Conservation (phyloP, 148 eudicot species). For the Diospyros lotus region DNA sequence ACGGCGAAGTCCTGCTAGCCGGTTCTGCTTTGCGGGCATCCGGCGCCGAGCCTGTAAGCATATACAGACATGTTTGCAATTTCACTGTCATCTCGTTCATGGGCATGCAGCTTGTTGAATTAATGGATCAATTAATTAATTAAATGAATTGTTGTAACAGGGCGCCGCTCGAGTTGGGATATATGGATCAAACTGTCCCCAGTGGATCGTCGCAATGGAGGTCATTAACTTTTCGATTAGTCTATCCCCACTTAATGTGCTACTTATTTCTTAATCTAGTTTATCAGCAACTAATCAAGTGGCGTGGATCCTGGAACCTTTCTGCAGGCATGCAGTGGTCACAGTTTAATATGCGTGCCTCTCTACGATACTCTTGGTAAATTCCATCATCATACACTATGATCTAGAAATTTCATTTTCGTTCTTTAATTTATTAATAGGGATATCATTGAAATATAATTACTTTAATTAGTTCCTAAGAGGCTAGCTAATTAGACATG, state of each 20-base stretch:
- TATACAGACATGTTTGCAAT: neutral
- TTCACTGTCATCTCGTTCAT: no score
- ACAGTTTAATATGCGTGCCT: conserved; percentile 90
- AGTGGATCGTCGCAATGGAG: conserved; percentile 97
- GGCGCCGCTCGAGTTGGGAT: conserved; percentile 84
- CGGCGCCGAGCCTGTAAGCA: conserved; percentile 82
- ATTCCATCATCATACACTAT: neutral
- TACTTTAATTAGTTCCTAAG: no score
- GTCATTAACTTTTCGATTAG: conserved; percentile 20
- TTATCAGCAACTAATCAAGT: neutral
- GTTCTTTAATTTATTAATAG: no score
- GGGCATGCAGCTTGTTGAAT: no score
- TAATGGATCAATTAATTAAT: neutral
- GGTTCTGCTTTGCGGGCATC: conserved; percentile 81
- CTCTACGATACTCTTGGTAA: conserved; percentile 97
- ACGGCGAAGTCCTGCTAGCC: conserved; percentile 55
- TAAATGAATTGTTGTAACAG: conserved; percentile 23
- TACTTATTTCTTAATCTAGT: neutral
- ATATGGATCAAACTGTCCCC: conserved; percentile 94
- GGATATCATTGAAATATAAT: no score
- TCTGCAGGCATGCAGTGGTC: conserved; percentile 82
- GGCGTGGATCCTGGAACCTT: neutral
- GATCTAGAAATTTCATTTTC: no score
- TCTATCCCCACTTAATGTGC: neutral
- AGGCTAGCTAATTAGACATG: no score